Evolutionary conservation across 257 asterid genomes (phyloP).

Genomic region (Sherardia arvensis): DNA sequence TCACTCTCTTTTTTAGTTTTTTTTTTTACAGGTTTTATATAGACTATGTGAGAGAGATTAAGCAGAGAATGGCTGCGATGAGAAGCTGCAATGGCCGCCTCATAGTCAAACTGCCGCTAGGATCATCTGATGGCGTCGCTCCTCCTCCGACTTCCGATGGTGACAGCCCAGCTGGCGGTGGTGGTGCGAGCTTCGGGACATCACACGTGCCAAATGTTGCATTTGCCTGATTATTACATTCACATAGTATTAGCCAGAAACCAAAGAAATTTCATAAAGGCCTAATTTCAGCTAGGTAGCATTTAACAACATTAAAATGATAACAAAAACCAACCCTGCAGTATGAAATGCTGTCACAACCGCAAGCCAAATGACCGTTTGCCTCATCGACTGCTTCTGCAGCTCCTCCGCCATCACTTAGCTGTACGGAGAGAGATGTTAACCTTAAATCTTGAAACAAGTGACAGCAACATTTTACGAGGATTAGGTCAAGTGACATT

Average conservation of each 20-base stretch:
- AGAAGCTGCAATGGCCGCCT: conserved; percentile 27
- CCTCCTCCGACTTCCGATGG: conserved; percentile 6
- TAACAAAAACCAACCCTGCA: conserved; percentile 47
- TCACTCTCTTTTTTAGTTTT: background rate
- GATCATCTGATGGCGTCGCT: conserved; percentile 6
- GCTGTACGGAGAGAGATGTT: conserved; percentile 27
- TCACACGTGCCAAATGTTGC: conserved; percentile 60
- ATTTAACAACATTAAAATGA: background rate
- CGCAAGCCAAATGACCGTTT: conserved; percentile 76
- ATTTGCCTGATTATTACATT: conserved; percentile 19
- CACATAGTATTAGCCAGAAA: background rate
- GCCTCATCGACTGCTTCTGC: conserved; percentile 85
- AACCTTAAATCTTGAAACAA: background rate
- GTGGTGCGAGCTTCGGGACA: conserved; percentile 64
- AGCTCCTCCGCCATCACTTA: conserved; percentile 88
- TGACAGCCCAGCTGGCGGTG: conserved; percentile 63
- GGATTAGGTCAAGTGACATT: background rate
- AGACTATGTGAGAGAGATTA: conserved; percentile 16
- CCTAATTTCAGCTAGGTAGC: no score
- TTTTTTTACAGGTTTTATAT: background rate
- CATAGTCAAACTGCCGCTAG: conserved; percentile 22
- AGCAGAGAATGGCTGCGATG: conserved; percentile 22
- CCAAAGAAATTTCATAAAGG: background rate
- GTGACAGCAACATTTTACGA: background rate
- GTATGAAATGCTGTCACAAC: conserved; percentile 77